Evolutionary conservation across 2,329 filamentous ascomycete species (phyloP).

Genomic region (Penicillium sp.): DNA sequence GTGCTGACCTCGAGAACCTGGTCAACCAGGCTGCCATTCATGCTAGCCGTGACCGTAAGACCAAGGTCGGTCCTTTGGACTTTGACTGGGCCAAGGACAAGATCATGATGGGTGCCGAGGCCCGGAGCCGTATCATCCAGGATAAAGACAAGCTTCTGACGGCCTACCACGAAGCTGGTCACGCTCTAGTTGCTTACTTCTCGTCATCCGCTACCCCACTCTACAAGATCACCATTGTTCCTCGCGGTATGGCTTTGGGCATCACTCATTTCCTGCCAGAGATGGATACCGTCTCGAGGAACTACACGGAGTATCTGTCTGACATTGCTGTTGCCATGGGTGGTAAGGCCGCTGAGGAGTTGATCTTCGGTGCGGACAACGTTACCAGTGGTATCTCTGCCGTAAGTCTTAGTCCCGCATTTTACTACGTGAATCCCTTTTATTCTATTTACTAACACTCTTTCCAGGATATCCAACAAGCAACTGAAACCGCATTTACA

Average conservation of each 20-base stretch:
- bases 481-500: constrained; percentile 78
- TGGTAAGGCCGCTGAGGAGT: constrained; percentile 84
- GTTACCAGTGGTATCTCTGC: constrained; percentile 85
- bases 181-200: constrained; percentile 86
- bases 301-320: constrained; percentile 80
- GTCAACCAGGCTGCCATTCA: constrained; percentile 94
- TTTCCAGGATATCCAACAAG: constrained; percentile 73
- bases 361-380: constrained; percentile 86
- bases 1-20: constrained; percentile 93
- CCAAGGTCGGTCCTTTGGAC: constrained; percentile 73
- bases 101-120: constrained; percentile 94
- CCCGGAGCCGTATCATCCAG: constrained; percentile 83
- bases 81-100: constrained; percentile 99
- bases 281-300: constrained; percentile 87
- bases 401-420: constrained; percentile 52
- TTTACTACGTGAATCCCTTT: background rate
- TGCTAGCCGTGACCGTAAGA: constrained; percentile 83
- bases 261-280: constrained; percentile 85
- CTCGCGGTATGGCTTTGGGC: constrained; percentile 81
- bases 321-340: constrained; percentile 79
- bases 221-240: constrained; percentile 97
- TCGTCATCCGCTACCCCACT: constrained; percentile 73
- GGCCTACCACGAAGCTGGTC: constrained; percentile 95
- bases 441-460: constrained; percentile 11
- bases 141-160: constrained; percentile 94